phyloP scores from a whole-genome alignment of 257 asterid species.

The Capsicum baccatum region DNA sequence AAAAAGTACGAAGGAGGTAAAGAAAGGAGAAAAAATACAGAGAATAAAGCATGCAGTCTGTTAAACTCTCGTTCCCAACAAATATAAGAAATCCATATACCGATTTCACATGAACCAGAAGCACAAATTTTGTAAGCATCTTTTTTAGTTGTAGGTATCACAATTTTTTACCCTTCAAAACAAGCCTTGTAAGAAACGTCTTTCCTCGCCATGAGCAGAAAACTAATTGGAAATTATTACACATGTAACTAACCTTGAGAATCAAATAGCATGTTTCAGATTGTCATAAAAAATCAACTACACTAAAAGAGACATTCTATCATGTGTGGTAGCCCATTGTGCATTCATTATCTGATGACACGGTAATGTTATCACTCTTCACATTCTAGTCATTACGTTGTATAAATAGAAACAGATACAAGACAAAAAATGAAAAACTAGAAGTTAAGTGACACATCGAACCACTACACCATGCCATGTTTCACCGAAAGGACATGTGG shows the following conservation, averaged over 20 bases:
- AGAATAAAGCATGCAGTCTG: too few species aligned
- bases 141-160: too few species aligned
- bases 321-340: background rate
- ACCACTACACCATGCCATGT: background rate
- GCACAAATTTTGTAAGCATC: too few species aligned
- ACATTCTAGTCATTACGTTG: background rate
- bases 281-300: conserved; percentile 12
- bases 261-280: conserved; percentile 6
- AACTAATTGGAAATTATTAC: background rate
- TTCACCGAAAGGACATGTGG: background rate
- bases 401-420: background rate
- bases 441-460: background rate
- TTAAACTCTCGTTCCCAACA: too few species aligned
- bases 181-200: background rate
- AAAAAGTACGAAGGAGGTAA: too few species aligned
- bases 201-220: background rate
- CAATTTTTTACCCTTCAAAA: too few species aligned
- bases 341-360: background rate
- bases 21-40: too few species aligned
- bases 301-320: background rate
- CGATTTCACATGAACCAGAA: too few species aligned
- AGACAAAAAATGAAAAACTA: background rate
- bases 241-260: background rate
- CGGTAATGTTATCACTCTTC: background rate
- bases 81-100: too few species aligned